Evolutionary conservation across 2,329 filamentous ascomycete species (phyloP).

Genomic region (Clarireedia sp.): DNA sequence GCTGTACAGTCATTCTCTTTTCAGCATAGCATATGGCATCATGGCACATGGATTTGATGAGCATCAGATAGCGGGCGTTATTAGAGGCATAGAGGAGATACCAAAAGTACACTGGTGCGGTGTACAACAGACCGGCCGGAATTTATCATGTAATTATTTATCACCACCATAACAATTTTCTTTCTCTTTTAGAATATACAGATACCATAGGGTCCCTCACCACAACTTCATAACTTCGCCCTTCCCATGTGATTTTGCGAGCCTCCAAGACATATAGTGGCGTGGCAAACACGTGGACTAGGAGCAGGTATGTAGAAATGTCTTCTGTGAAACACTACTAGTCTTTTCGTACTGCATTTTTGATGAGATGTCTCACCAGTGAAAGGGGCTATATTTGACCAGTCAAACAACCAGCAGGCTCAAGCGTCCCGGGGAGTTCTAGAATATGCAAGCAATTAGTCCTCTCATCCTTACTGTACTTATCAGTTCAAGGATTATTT

Average conservation of each 20-base stretch:
- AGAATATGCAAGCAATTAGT: not conserved
- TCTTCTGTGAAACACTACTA: not conserved
- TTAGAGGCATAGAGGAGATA: not conserved
- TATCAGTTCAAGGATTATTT: no score
- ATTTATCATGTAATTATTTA: conserved; percentile 2
- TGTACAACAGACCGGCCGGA: not conserved
- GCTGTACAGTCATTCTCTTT: conserved; percentile 4
- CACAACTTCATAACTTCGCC: not conserved
- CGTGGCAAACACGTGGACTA: no score
- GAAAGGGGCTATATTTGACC: not conserved
- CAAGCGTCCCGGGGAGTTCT: not conserved
- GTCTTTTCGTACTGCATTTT: not conserved
- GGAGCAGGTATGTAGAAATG: no score
- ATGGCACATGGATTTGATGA: not conserved
- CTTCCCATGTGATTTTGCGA: not conserved
- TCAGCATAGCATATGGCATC: not conserved
- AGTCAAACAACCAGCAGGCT: not conserved
- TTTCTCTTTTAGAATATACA: not conserved
- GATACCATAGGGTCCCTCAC: conserved; percentile 8
- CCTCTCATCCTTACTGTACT: no score
- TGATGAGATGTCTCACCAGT: not conserved
- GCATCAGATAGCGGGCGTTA: not conserved
- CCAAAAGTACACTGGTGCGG: not conserved
- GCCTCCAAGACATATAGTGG: no score
- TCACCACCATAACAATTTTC: not conserved